Evolutionary conservation across 345 rosid genomes (phyloP), one percentile per base, ranked within the genome.

Genomic region (Sonneratia caseolaris): DNA sequence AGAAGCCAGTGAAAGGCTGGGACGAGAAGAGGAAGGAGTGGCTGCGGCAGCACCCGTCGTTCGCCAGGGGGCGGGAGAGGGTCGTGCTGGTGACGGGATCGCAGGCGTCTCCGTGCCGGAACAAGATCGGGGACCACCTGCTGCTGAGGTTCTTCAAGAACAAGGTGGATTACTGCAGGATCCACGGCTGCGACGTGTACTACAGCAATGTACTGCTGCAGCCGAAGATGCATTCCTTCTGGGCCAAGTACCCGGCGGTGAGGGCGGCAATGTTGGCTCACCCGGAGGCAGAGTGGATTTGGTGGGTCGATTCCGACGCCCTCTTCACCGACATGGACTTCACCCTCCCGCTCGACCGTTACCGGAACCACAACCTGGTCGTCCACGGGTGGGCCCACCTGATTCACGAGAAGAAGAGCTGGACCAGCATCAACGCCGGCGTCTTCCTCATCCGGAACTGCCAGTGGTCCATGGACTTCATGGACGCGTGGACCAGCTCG

Each of bases 291-390:
- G 97, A 91, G 79, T 94, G 98, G 98, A 89, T 94, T 89, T 94
- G 98, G 98, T 94, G 98, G 98, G 95, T 91, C 14, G 99, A 95
- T 78, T 90, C 99, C 73, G 99, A 95, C 72, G 99, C 98, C 19
- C 40, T 83, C 66, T 80, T 94, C 86, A 87, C 97, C 64, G 98
- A 94, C 82, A 92, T 95, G 99, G 99, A 95, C 75, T 95, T 80
- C 66, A 81, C 83, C 64, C 86, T 90, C 37, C 99, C 97, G 12
- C 80, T 86, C 11, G 79, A 61, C 9, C 83, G 96, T 40, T 95
- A 95, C 73, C 80, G 53, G 68, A 55, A 74, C 49, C 96, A 90
- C 69, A 92, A 92, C 75, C 68, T 95, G 37, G 97, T 95, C 35
- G 97, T 95, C 64, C 97, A 92, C 73, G 99, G 99, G 16, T 95